phyloP scores from a whole-genome alignment of 2,329 filamentous ascomycete species.

The Arthrinium puccinioides region DNA sequence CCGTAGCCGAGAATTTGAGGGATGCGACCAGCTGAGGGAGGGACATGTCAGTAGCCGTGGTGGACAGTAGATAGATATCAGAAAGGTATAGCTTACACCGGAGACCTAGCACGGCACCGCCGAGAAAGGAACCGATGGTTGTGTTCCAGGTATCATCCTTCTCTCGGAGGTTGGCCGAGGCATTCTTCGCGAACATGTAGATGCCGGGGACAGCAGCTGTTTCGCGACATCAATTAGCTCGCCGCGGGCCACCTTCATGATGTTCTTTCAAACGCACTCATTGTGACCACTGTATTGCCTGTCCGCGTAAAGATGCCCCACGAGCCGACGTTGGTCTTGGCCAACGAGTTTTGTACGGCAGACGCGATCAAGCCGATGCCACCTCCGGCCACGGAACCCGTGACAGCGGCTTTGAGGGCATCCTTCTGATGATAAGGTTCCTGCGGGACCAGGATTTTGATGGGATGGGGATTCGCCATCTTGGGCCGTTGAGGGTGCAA shows the following conservation, averaged over 20 bases:
- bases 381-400: conserved; percentile 58
- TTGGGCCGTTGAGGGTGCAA: conserved; percentile 8
- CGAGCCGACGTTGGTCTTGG: conserved; percentile 73
- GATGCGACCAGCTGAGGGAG: conserved; percentile 46
- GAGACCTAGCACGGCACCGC: conserved; percentile 66
- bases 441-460: conserved; percentile 23
- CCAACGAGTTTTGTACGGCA: conserved; percentile 79
- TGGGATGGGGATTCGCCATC: conserved; percentile 24
- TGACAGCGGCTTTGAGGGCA: conserved; percentile 60
- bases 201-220: conserved; percentile 67
- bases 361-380: conserved; percentile 64
- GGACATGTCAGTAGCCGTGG: no score
- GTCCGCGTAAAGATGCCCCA: conserved; percentile 74
- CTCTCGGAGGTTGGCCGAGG: conserved; percentile 76
- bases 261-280: no score
- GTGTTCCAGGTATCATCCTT: conserved; percentile 75
- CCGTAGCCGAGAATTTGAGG: conserved; percentile 58
- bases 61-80: conserved; percentile 5
- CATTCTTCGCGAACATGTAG: conserved; percentile 70
- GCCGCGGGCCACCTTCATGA: no score
- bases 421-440: conserved; percentile 64
- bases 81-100: conserved; percentile 47
- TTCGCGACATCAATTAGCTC: conserved; percentile 9
- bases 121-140: conserved; percentile 68
- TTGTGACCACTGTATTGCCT: conserved; percentile 64